Conservation (phyloP, 1,139 yeast species). For the Yamadazyma taylorii region DNA sequence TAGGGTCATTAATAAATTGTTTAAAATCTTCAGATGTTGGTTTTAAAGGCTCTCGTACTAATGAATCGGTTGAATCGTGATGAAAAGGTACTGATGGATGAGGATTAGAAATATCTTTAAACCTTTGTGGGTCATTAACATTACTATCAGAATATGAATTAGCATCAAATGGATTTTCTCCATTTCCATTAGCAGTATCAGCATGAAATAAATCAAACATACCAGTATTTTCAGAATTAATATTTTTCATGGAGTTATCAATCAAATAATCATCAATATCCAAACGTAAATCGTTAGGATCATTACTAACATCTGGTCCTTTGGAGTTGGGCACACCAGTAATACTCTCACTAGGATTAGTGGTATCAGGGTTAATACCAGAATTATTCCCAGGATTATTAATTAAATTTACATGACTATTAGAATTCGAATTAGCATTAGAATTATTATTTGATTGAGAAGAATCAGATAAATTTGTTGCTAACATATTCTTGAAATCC, state of each 20-base stretch:
- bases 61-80: conserved; percentile 3
- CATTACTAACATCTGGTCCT: neutral
- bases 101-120: conserved; percentile 1
- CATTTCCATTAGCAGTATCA: neutral
- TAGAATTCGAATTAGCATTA: conserved; percentile 2
- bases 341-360: too few species aligned
- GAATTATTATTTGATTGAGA: conserved; percentile 1
- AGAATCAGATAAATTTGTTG: conserved; percentile 1
- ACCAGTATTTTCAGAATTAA: conserved; percentile 26
- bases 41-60: neutral
- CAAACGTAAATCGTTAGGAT: neutral
- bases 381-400: neutral
- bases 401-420: neutral
- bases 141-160: too few species aligned
- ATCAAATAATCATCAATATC: conserved; percentile 26
- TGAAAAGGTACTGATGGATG: conserved; percentile 1
- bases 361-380: neutral
- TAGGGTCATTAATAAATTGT: neutral
- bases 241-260: conserved; percentile 34
- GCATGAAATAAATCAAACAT: conserved; percentile 28
- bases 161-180: too few species aligned
- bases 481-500: neutral
- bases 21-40: conserved; percentile 1
- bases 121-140: too few species aligned
- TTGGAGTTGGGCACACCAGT: too few species aligned